Evolutionary conservation across 306 rosid genomes (phyloP), one percentile per base, ranked within the genome.

Genomic region (Prosopis cineraria): DNA sequence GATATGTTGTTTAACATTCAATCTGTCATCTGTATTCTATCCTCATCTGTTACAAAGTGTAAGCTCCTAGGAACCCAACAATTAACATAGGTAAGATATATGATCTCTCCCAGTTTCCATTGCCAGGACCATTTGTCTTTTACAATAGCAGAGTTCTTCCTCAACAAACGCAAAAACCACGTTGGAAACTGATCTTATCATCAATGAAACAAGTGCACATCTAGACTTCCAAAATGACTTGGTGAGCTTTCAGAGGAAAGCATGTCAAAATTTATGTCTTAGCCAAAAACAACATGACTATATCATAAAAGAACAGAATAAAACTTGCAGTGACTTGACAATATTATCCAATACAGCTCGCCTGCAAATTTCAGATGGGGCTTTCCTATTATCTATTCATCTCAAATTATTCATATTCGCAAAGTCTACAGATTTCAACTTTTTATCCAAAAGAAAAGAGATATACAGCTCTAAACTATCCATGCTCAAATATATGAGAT

Each of bases 371-470:
- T 36, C 45, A 71, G 37, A 47, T 0, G 14, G 48, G 27, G 22
- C 14, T 62, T 44, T 63, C 73, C 27, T 65, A 44, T 48, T 70
- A 39, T 76, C 65, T 39, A 14, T 25, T 66, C 70, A 48, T 74
- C 66, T 7, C 56, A 84, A 76, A 79, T 66, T 66, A 71, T 47
- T 69, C 62, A 80, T 69, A 72, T 66, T 41, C 60, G 77, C 52
- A 72, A 67, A 55, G 74, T 59, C 40, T 77, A 53, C 72, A 56
- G 12, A 59, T 64, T 36, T 70, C 9, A 4, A 39, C 78, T 75
- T 22, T 67, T 67, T 24, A 41, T 68, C 53, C 36, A 12, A 40
- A 68, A 11, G 72, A 40, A 19, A 37, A 41, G 19, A 22, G 53
- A 24, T 25, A 41, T 65, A 53, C 68, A 71, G 45, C 56, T 74